Evolutionary conservation across 2,329 filamentous ascomycete species (phyloP).

Genomic region (Fusarium incarnatum): DNA sequence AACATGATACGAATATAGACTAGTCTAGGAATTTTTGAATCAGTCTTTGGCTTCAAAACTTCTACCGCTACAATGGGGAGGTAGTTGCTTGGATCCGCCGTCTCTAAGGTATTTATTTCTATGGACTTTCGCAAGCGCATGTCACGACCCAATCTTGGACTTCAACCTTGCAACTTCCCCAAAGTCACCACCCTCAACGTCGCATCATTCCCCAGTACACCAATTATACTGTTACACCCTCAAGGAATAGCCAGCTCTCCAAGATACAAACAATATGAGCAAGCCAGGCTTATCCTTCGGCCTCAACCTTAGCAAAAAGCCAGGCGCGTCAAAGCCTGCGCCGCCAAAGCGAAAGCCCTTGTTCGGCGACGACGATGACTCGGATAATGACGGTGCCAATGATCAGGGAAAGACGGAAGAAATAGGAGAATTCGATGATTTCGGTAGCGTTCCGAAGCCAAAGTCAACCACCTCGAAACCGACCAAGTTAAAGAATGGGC

Average conservation of each 20-base stretch:
- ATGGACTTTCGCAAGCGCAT: background rate
- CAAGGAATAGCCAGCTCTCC: background rate
- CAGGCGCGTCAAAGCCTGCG: conserved; percentile 60
- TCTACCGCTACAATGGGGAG: background rate
- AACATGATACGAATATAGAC: background rate
- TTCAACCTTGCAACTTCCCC: conserved; percentile 9
- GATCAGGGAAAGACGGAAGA: conserved; percentile 60
- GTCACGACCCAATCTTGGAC: conserved; percentile 6
- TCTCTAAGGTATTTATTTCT: background rate
- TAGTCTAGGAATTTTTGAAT: background rate
- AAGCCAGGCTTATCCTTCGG: conserved; percentile 65
- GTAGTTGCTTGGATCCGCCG: background rate
- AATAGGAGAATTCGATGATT: conserved; percentile 73
- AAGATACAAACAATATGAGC: conserved; percentile 53
- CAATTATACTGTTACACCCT: background rate
- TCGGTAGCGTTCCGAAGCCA: conserved; percentile 46
- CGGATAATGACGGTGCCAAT: conserved; percentile 61
- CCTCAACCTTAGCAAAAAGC: conserved; percentile 71
- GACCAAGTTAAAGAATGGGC: conserved; percentile 50
- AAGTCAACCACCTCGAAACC: conserved; percentile 47
- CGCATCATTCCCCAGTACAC: background rate
- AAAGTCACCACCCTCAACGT: background rate
- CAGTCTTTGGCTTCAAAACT: background rate
- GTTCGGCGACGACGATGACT: conserved; percentile 67
- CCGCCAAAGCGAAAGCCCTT: conserved; percentile 65